Base-by-base conservation (phyloP, 768 basidiomycete species). In the Phylloporus arenicola region DNA sequence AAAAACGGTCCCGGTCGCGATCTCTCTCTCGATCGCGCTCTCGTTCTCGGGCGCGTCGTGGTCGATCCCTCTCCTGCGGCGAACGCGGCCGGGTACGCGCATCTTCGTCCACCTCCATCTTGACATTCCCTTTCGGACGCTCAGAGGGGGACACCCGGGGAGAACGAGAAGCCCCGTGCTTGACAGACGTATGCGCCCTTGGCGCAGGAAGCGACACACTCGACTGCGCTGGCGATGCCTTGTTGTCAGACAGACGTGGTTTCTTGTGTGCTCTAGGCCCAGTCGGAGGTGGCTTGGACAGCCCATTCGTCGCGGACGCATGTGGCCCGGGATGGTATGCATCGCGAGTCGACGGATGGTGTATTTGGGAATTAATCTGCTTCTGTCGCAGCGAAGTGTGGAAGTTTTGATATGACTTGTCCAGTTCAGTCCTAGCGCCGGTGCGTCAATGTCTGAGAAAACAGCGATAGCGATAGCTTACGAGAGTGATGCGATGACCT, bases 221-320 rank as follows among this genome's bases (percentile, higher is more conserved):
- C 35, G 70, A 69, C 31, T 59, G 65, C 20, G 63, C 59, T 17
- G 69, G 71, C 6, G 72, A 71, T 34, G 60, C 49, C 47, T 64
- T 70, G 6, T 72, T 33, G 16, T 86, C 85, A 12, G 86, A 82
- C 6, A 89, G 69, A 11, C 89, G 83, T 14, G 81, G 82, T 60
- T 86, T 87, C 74, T 92, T 92, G 67, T 86, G 75, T 22, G 86
- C 84, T 48, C 89, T 80, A 3, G 89, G 89, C 11, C 82, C 89
- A 0, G 88, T 92, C 0, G 89, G 89, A 7, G 80, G 84, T 3
- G 71, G 74, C 63, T 82, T 87, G 52, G 53, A 57, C 55, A 68
- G 48, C 12, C 70, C 70, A 45, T 70, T 68, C 48, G 69, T 58
- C 20, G 56, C 57, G 8, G 65, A 53, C n/a, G 44, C 57, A 49